phyloP scores from a whole-genome alignment of 2,329 filamentous ascomycete species.

The Juglanconis juglandina region DNA sequence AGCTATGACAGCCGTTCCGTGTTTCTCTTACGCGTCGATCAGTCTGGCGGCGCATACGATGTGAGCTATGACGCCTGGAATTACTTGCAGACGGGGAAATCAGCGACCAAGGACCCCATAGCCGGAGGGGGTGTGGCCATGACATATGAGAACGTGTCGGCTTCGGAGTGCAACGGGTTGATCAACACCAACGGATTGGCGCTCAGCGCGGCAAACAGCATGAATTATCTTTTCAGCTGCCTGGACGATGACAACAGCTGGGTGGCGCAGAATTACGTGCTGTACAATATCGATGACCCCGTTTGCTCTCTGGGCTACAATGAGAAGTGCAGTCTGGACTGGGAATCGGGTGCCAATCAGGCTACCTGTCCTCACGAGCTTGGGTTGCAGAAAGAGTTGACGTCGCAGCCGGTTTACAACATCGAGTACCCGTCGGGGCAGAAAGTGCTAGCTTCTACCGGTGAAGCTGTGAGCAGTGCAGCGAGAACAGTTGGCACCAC shows the following conservation, averaged over 20 bases:
- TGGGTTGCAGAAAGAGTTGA: conserved; percentile 34
- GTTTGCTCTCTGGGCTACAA: conserved; percentile 44
- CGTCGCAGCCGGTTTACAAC: conserved; percentile 41
- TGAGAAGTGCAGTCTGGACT: conserved; percentile 44
- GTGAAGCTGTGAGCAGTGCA: conserved; percentile 10
- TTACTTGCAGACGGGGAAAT: conserved; percentile 44
- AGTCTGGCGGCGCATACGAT: conserved; percentile 52
- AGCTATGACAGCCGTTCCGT: conserved; percentile 44
- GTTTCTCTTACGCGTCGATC: conserved; percentile 55
- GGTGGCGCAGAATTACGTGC: conserved; percentile 45
- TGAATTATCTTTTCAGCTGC: conserved; percentile 50
- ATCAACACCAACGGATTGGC: conserved; percentile 39
- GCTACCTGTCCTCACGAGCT: conserved; percentile 40
- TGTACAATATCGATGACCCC: conserved; percentile 51
- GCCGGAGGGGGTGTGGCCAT: conserved; percentile 48
- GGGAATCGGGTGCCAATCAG: conserved; percentile 40
- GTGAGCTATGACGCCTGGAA: conserved; percentile 56
- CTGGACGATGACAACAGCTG: conserved; percentile 38
- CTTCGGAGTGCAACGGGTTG: conserved; percentile 45
- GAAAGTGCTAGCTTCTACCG: conserved; percentile 33
- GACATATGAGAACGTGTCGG: conserved; percentile 41
- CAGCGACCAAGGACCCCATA: conserved; percentile 42
- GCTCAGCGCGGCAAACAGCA: conserved; percentile 47
- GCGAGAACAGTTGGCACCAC: background rate
- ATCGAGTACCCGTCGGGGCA: conserved; percentile 44